phyloP scores from a whole-genome alignment of 176 grass and related monocot genomes.

The Oryza rufipogon region DNA sequence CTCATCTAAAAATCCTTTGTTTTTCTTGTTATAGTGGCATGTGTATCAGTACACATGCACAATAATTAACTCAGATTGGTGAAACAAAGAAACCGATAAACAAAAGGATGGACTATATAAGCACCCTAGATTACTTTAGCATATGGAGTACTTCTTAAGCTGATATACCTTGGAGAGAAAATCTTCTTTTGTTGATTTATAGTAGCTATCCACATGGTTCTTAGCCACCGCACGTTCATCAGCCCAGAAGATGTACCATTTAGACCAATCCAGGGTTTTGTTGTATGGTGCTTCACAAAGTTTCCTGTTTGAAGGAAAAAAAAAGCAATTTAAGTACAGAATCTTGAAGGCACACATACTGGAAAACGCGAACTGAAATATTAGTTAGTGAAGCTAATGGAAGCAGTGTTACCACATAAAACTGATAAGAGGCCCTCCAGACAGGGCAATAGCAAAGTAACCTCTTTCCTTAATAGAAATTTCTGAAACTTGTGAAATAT shows the following conservation, averaged over 20 bases:
- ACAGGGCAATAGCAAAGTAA: conserved; percentile 71
- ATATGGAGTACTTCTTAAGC: neutral
- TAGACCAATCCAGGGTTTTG: conserved; percentile 95
- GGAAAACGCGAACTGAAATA: conserved; percentile 12
- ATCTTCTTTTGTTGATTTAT: conserved; percentile 76
- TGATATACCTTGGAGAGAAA: conserved; percentile 80
- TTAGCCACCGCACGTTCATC: conserved; percentile 91
- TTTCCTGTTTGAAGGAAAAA: conserved; percentile 55
- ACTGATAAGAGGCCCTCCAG: conserved; percentile 57
- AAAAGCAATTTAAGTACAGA: conserved; percentile 13
- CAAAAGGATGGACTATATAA: conserved; percentile 45
- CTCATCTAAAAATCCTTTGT: conserved; percentile 1
- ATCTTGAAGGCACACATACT: neutral
- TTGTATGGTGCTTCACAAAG: conserved; percentile 82
- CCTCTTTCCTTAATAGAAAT: conserved; percentile 78
- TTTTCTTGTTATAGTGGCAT: neutral
- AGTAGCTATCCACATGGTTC: conserved; percentile 92
- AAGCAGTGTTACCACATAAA: conserved; percentile 55
- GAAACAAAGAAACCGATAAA: conserved; percentile 57
- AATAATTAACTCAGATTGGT: conserved; percentile 43
- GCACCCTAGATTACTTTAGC: conserved; percentile 34
- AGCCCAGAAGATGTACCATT: conserved; percentile 91
- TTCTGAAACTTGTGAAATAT: conserved; percentile 75
- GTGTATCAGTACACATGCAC: conserved; percentile 28
- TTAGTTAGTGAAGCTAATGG: neutral